These are phyloP conservation scores for Tylopilus sp. DNA, from an alignment of 1,284 basidiomycete species.

Conservation along the genomic window DNA sequence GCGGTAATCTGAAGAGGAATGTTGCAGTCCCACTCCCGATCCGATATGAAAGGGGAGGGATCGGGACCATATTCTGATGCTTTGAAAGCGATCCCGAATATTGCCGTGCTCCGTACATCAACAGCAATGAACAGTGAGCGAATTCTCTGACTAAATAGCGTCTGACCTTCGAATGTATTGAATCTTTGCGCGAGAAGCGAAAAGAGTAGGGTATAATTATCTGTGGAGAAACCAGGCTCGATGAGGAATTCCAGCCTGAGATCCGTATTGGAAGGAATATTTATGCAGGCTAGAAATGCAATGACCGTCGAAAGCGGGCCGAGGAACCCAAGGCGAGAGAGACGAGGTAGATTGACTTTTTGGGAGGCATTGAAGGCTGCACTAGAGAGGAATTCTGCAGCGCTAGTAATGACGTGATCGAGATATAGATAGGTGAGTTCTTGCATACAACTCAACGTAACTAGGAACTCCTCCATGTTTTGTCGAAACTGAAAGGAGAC, in stretches of 20 bases:
- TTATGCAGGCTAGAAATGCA: slow-evolving; percentile 2
- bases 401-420: background rate
- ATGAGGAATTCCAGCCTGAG: background rate
- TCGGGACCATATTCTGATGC: background rate
- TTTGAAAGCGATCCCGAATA: background rate
- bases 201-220: background rate
- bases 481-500: slow-evolving; percentile 12
- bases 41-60: background rate
- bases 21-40: background rate
- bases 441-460: slow-evolving; percentile 29
- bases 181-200: background rate
- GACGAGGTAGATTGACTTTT: background rate
- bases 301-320: background rate
- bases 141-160: background rate
- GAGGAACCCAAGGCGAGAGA: background rate
- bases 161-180: background rate
- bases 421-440: slow-evolving; percentile 30
- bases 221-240: background rate
- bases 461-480: slow-evolving; percentile 21
- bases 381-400: background rate
- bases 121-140: background rate
- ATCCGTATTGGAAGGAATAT: background rate
- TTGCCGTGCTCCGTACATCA: background rate
- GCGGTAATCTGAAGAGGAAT: background rate
- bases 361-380: background rate